Evolutionary conservation across 2,329 filamentous ascomycete species (phyloP), one percentile per base, ranked within the genome.

Genomic region (Truncatella angustata): DNA sequence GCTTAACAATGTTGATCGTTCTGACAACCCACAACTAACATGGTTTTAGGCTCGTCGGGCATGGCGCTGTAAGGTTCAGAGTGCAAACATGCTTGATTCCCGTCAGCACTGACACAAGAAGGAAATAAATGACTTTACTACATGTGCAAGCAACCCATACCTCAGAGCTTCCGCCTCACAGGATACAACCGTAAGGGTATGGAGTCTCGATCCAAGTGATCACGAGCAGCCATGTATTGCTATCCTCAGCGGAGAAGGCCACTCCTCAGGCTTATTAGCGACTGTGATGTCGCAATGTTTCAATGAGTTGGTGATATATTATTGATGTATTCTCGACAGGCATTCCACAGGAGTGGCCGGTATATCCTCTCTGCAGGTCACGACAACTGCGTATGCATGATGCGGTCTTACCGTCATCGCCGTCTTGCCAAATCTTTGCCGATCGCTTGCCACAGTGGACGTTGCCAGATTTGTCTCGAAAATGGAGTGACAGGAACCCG

Each of bases 331-430:
- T 4, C 23, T 10, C 37, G 7, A 4, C 59, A 86, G 85, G 81
- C 79, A 35, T 92, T 89, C 58, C 90, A 94, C 60, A 75, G 80
- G 14, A 85, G 77, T 40, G 90, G 90, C 1, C 77, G 82, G 50
- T 93, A 91, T 64, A 72, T 93, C 6, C 70, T 94, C 1, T 90
- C 88, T 0, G 86, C 85, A 3, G 89, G 88, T 0, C 82, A 87
- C 60, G 90, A 93, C 64, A 86, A 88, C 51, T 80, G 84, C 16
- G 80, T 93, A 39, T 90, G 88, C 60, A 66, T 93, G 49, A 82
- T 90, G 79, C 71, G 77, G 18, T 4, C 6, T 40, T 24, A 40
- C 9, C 73, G 32, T 56, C 71, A 10, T 50, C 44, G 49, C 44
- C 52, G 52, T 40, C 37, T 20, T n/a, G n/a, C n/a, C n/a, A n/a